phyloP scores from a whole-genome alignment of 2,329 filamentous ascomycete genomes.

The Aspergillus ochraceoroseus region DNA sequence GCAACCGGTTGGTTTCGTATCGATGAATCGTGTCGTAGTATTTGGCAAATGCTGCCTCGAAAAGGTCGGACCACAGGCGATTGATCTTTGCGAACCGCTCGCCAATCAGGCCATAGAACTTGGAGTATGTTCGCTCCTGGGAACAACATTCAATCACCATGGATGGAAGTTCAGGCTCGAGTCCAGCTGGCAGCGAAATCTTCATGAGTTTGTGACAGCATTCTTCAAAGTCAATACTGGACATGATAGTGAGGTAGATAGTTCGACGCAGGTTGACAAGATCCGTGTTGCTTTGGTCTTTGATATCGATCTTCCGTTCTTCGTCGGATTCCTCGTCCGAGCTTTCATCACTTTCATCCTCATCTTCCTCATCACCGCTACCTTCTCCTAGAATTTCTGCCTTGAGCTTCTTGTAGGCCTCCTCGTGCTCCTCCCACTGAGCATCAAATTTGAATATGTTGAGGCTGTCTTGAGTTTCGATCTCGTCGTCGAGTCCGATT shows the following conservation, averaged over 20 bases:
- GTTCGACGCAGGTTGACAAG: constrained; percentile 87
- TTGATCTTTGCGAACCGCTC: constrained; percentile 96
- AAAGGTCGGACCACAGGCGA: constrained; percentile 86
- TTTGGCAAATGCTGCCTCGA: constrained; percentile 81
- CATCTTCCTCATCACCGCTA: constrained; percentile 74
- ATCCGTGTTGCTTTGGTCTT: constrained; percentile 95
- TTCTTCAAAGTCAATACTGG: constrained; percentile 92
- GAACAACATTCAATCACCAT: constrained; percentile 98
- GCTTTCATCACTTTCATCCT: constrained; percentile 55
- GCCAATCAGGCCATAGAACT: constrained; percentile 91
- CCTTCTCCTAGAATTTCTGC: constrained; percentile 90
- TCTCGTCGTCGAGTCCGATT: constrained; percentile 72
- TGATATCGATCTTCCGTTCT: constrained; percentile 84
- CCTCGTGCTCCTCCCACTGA: constrained; percentile 86
- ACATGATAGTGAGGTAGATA: constrained; percentile 98
- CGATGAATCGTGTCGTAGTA: constrained; percentile 98
- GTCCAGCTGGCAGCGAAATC: constrained; percentile 77
- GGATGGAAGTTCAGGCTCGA: constrained; percentile 84
- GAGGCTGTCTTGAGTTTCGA: constrained; percentile 78
- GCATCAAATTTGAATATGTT: constrained; percentile 95
- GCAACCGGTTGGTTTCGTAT: constrained; percentile 89
- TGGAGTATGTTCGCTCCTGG: constrained; percentile 94
- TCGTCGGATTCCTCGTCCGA: constrained; percentile 70
- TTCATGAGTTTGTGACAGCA: constrained; percentile 96
- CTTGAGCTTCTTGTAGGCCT: constrained; percentile 81